phyloP scores from a whole-genome alignment of 768 basidiomycete species.

The Amanita exitialis region DNA sequence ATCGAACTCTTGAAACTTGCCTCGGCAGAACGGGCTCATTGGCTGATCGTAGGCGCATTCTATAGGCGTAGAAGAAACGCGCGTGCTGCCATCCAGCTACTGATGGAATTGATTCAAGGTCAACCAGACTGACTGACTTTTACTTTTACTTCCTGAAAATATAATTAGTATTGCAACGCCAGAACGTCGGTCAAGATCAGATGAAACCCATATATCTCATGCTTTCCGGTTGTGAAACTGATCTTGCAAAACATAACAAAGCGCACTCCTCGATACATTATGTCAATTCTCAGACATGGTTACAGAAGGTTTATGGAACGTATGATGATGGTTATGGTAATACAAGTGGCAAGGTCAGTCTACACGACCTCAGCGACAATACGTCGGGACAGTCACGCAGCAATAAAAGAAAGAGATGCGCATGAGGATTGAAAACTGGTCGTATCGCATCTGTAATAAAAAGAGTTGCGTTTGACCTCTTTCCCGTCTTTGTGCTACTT shows the following conservation, averaged over 20 bases:
- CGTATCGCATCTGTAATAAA: no score
- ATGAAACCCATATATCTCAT: conserved; percentile 43
- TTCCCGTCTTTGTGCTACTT: no score
- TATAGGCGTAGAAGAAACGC: conserved; percentile 42
- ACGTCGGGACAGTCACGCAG: background rate
- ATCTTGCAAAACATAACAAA: conserved; percentile 28
- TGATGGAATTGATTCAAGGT: conserved; percentile 41
- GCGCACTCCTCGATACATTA: conserved; percentile 24
- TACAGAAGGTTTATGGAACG: conserved; percentile 39
- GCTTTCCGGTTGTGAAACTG: conserved; percentile 44
- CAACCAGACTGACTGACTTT: conserved; percentile 1
- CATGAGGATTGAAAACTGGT: background rate
- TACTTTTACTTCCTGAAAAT: conserved; percentile 3
- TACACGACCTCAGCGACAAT: no score
- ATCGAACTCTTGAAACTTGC: conserved; percentile 36
- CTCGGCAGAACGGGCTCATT: conserved; percentile 37
- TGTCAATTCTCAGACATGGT: conserved; percentile 29
- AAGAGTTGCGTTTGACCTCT: no score
- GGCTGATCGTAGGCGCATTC: conserved; percentile 44
- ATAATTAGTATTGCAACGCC: conserved; percentile 28
- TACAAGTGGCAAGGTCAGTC: background rate
- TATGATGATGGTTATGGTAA: background rate
- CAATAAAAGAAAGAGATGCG: background rate
- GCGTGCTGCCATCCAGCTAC: conserved; percentile 31
- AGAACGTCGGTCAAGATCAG: conserved; percentile 23